These are phyloP conservation scores for Teratosphaeria gauchensis DNA, from an alignment of 2,329 filamentous ascomycete genomes.

Conservation along the genomic window DNA sequence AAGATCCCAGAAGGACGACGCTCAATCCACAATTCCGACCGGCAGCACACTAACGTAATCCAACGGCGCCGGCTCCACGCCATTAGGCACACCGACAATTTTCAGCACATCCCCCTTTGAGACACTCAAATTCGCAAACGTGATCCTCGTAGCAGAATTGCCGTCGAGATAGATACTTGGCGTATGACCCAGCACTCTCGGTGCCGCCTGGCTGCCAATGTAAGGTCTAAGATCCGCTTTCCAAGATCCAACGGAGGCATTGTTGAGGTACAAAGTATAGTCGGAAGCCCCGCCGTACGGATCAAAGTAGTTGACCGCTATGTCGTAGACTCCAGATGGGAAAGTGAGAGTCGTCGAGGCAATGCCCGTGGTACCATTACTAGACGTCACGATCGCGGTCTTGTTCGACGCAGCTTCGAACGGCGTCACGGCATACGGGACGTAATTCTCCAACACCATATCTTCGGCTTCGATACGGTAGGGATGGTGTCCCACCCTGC, in stretches of 20 bases:
- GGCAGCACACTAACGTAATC: constrained; percentile 59
- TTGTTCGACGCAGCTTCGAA: constrained; percentile 51
- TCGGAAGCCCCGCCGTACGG: constrained; percentile 47
- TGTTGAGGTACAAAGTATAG: constrained; percentile 48
- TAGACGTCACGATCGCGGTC: constrained; percentile 46
- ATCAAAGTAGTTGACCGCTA: constrained; percentile 60
- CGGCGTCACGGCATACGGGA: constrained; percentile 43
- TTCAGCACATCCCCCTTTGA: constrained; percentile 43
- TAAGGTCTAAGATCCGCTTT: constrained; percentile 35
- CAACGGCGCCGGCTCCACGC: constrained; percentile 53
- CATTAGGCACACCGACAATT: constrained; percentile 49
- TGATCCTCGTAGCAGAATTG: constrained; percentile 54
- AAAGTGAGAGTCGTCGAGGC: constrained; percentile 40
- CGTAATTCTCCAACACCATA: constrained; percentile 54
- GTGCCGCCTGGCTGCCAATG: constrained; percentile 26
- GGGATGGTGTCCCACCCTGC: constrained; percentile 51
- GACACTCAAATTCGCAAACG: constrained; percentile 44
- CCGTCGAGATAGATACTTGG: constrained; percentile 52
- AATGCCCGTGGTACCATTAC: constrained; percentile 43
- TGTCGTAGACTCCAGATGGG: constrained; percentile 47
- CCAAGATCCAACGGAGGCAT: constrained; percentile 48
- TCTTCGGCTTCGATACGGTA: constrained; percentile 60
- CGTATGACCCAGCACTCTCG: constrained; percentile 50
- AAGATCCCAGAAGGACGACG: not conserved
- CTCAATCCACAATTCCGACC: constrained; percentile 32